Conservation (phyloP, 78 protist species). For the Emiliania huxleyi region DNA sequence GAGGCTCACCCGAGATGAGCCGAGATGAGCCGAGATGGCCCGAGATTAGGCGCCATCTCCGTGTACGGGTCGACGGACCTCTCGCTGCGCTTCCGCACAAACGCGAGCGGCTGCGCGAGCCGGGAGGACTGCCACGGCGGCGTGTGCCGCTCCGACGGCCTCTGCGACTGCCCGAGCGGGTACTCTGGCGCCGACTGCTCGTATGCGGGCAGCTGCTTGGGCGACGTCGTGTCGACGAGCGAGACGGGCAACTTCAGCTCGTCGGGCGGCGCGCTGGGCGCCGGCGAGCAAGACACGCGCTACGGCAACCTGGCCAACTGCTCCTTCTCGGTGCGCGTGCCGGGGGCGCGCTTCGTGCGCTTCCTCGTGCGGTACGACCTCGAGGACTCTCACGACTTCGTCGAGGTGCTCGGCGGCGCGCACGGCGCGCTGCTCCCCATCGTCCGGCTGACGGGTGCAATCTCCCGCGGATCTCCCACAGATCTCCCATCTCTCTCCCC, state of each 20-base stretch:
- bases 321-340: neutral
- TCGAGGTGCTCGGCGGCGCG: neutral
- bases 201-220: neutral
- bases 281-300: neutral
- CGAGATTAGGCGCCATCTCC: neutral
- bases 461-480: no score
- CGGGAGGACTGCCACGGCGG: neutral
- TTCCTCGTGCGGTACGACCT: neutral
- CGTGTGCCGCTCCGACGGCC: neutral
- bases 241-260: neutral
- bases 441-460: neutral
- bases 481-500: no score
- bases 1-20: no score
- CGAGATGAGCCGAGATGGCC: no score
- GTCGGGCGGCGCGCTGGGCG: neutral
- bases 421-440: neutral
- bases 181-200: neutral
- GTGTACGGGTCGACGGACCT: neutral
- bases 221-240: neutral
- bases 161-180: neutral
- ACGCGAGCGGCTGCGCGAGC: neutral
- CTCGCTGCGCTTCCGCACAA: neutral
- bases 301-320: neutral
- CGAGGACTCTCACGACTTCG: neutral
- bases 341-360: neutral